These are phyloP conservation scores for Vigna radiata DNA, from an alignment of 306 rosid species.

Conservation along the genomic window DNA sequence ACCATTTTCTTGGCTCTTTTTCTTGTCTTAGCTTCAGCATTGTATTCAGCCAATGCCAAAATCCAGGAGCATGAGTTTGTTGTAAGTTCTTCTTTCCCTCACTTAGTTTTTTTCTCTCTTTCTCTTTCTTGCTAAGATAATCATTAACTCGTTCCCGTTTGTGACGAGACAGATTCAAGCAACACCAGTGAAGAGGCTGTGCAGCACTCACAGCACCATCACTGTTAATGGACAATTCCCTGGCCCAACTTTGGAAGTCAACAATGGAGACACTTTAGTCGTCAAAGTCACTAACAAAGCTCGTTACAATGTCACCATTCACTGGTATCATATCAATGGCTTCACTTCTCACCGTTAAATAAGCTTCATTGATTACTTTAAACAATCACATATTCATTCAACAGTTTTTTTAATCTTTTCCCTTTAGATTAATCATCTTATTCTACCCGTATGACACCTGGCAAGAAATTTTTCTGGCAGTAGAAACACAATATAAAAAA, in stretches of 20 bases:
- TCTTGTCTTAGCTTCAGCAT: constrained; percentile 62
- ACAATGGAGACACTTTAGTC: constrained; percentile 82
- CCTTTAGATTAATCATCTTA: not conserved
- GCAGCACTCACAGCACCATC: constrained; percentile 78
- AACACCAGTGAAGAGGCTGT: constrained; percentile 98
- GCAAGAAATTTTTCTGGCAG: not conserved
- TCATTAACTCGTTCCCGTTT: not conserved
- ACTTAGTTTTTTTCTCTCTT: not conserved
- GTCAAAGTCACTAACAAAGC: constrained; percentile 87
- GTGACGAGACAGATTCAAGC: constrained; percentile 70
- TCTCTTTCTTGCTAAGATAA: not conserved
- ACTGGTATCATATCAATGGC: constrained; percentile 61
- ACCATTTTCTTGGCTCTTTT: constrained; percentile 50
- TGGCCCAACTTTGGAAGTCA: constrained; percentile 87
- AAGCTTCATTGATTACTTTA: not conserved
- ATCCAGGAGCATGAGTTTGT: constrained; percentile 74
- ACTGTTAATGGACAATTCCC: constrained; percentile 94
- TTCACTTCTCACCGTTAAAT: not conserved
- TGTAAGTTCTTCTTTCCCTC: constrained; percentile 53
- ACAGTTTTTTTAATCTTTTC: not conserved
- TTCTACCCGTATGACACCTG: not conserved
- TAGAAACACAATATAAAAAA: not conserved
- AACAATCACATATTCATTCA: not conserved
- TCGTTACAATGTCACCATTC: constrained; percentile 85
- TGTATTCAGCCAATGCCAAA: constrained; percentile 62